Evolutionary conservation across 352 stramenopile species (phyloP).

Genomic region (Thraustochytrium striatum): DNA sequence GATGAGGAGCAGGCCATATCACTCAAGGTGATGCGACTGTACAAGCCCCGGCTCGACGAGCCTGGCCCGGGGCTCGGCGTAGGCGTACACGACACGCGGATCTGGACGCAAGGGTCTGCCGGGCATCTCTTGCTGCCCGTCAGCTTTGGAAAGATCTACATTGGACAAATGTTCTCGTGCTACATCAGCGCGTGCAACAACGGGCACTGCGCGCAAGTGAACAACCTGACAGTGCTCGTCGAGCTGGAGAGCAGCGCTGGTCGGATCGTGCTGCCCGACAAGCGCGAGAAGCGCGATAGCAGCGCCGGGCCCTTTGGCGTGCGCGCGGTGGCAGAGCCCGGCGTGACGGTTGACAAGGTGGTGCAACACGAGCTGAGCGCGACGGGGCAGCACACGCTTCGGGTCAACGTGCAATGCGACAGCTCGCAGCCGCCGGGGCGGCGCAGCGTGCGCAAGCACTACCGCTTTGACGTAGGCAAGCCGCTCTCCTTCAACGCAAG

Average conservation of each 20-base stretch:
- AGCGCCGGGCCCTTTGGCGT: background rate
- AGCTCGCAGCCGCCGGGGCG: background rate
- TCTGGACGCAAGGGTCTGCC: slow-evolving; percentile 22
- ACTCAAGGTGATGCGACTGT: slow-evolving; percentile 41
- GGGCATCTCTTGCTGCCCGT: slow-evolving; percentile 4
- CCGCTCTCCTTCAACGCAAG: slow-evolving; percentile 8
- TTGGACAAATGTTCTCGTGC: slow-evolving; percentile 27
- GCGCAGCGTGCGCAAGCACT: slow-evolving; percentile 21
- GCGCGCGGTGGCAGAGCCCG: background rate
- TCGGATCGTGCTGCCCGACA: background rate
- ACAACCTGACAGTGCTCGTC: slow-evolving; percentile 18
- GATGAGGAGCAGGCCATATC: slow-evolving; percentile 38
- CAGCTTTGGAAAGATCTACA: slow-evolving; percentile 36
- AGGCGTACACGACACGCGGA: background rate
- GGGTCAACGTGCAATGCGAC: slow-evolving; percentile 30
- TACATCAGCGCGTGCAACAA: slow-evolving; percentile 45
- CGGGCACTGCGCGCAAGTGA: background rate
- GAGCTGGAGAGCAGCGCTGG: background rate
- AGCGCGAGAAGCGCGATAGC: background rate
- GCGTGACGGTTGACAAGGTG: background rate
- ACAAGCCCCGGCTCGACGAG: slow-evolving; percentile 19
- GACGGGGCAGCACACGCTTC: slow-evolving; percentile 7
- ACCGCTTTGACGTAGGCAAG: slow-evolving; percentile 28
- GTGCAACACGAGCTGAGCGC: slow-evolving; percentile 9
- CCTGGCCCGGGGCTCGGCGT: background rate